phyloP scores from a whole-genome alignment of 208 protist species.

The Acanthamoeba lenticulata region DNA sequence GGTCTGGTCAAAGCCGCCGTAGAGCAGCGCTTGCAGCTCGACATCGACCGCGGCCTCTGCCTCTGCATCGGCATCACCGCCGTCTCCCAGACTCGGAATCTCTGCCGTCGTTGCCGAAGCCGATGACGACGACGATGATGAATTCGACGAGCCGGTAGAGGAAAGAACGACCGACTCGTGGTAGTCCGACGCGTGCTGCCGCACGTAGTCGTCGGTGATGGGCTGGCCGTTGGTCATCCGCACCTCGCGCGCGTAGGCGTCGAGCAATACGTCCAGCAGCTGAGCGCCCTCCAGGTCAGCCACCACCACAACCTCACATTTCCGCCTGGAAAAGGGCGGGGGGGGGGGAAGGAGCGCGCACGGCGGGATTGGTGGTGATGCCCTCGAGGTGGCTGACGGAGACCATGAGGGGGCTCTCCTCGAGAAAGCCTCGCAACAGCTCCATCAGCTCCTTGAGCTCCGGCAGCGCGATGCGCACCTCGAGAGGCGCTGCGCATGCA shows the following conservation, averaged over 20 bases:
- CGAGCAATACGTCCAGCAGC: not conserved
- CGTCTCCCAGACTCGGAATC: no score
- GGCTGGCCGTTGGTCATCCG: not conserved
- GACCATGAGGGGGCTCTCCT: constrained; percentile 33
- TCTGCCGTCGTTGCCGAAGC: no score
- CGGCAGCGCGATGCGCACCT: not conserved
- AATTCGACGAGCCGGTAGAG: not conserved
- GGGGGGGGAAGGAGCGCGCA: not conserved
- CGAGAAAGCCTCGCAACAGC: constrained; percentile 9
- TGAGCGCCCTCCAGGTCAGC: not conserved
- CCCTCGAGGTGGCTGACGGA: not conserved
- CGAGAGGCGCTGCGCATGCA: not conserved
- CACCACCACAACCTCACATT: not conserved
- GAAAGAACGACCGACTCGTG: not conserved
- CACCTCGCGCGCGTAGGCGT: not conserved
- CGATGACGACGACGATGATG: not conserved
- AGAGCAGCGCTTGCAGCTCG: not conserved
- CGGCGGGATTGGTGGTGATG: not conserved
- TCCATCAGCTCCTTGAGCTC: constrained; percentile 38
- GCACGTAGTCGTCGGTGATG: constrained; percentile 35
- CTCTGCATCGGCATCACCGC: no score
- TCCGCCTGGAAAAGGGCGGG: no score
- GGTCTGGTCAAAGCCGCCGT: not conserved
- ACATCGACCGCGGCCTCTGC: no score
- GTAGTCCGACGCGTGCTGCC: not conserved